Evolutionary conservation across 2,329 filamentous ascomycete genomes (phyloP), one percentile per base, ranked within the genome.

Genomic region (Amauroascus verrucosus): DNA sequence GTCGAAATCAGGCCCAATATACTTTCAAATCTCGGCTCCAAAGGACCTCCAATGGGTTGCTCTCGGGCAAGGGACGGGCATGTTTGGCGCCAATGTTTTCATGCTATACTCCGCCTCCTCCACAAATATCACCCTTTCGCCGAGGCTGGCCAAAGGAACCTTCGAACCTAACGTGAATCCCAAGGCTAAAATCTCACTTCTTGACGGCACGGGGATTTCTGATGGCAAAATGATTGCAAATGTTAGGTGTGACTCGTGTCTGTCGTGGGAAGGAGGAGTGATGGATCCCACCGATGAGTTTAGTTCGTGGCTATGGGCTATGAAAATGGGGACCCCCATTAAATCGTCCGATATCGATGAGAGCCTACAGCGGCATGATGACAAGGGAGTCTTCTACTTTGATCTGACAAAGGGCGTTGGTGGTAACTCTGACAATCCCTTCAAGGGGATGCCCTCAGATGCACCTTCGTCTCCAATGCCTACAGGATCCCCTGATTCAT

Each of bases 31-130:
- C 48, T 74, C 71, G 44, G 77, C 76, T 2, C 78, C 80, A 1
- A 72, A 71, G 38, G 70, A 63, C 5, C 73, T 78, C 61, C 64
- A 74, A 65, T 83, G 77, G 75, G 71, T 80, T 32, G 76, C 72
- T 2, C 63, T 82, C 2, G 80, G 78, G 6, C 77, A 81, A 62
- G 80, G 80, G 24, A 67, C 59, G 1, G 58, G 63, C 18, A 83
- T 82, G 80, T 58, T 64, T 14, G 75, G 73, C 20, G 64, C 79
- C 5, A 80, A 80, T 62, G 81, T 83, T 45, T 81, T 82, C 61
- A 67, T 82, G 41, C 69, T 81, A 5, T 82, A 82, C 59, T 72
- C 76, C n/a, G 71, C 74, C 24, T 66, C 72, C 37, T 72, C 66
- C 37, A 72, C 65, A 41, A 81, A 80, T 57, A 76, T 82, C 13